Base-by-base conservation (phyloP, 2,329 filamentous ascomycete genomes). In the Epichloe coenophiala region DNA sequence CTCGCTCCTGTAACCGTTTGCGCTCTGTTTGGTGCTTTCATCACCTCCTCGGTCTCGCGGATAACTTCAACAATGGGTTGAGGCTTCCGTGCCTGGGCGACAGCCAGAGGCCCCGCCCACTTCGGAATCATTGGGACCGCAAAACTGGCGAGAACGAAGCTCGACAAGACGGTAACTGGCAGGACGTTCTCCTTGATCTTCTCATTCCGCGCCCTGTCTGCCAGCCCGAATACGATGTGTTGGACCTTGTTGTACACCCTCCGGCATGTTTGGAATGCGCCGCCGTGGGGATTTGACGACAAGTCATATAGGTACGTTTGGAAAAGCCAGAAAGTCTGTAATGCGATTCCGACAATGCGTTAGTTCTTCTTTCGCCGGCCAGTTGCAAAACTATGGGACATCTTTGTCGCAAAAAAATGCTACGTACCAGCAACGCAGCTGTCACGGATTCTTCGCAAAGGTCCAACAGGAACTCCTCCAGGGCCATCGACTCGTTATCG, bases 191-290 rank as follows among this genome's bases (percentile, higher is more conserved):
- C 86, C 62, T 81, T 84, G 64, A 93, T 89, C 69, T 83, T 84
- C 59, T 88, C 84, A 56, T 81, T 75, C 52, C 81, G 77, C 53
- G 75, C 74, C 27, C 77, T 75, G 60, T 91, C 86, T 36, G 82
- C 76, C 23, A 85, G 74, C 19, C 87, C 87, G 65, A 93, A 93
- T 27, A 93, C 86, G 59, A 93, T 88, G 66, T 88, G 82, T 67
- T 93, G 87, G 39, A 93, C 86, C 67, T 88, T 88, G 69, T 93
- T 93, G 71, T 90, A 91, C 58, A 93, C 81, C 61, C 88, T 75
- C 53, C 86, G 80, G 63, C 87, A 91, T 47, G 85, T 91, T 68
- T 86, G 83, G 69, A 93, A 93, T 47, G 84, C 77, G 59, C 83
- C 79, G 54, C 84, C 83, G 63, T 85, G 83, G 2, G 87, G 87